Evolutionary conservation across 1,284 basidiomycete genomes (phyloP).

Genomic region (Cerioporus squamosus): DNA sequence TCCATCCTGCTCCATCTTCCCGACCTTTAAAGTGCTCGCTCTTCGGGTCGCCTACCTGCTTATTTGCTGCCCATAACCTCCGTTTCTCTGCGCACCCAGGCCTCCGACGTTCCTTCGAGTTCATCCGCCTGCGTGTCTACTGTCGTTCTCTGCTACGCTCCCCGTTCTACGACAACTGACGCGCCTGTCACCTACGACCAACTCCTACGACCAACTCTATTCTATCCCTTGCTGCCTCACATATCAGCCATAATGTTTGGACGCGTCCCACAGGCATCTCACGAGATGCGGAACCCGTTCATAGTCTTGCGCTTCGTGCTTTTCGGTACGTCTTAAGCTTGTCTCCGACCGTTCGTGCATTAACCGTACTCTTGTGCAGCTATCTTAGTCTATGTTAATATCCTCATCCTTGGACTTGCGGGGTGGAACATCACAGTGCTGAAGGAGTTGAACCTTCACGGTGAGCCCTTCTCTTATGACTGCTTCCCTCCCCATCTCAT

Average conservation of each 20-base stretch:
- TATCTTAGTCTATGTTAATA: constrained; percentile 54
- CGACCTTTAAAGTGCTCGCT: constrained; percentile 12
- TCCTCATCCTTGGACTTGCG: constrained; percentile 57
- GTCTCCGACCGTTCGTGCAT: not conserved
- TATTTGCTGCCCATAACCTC: not conserved
- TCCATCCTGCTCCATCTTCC: constrained; percentile 1
- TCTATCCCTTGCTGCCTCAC: not conserved
- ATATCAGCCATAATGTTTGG: constrained; percentile 17
- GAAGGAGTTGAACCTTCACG: constrained; percentile 33
- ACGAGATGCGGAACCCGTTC: constrained; percentile 44
- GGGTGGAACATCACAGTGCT: constrained; percentile 57
- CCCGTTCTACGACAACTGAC: constrained; percentile 7
- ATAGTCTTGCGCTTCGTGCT: constrained; percentile 58
- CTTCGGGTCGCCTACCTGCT: not conserved
- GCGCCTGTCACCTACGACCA: constrained; percentile 11
- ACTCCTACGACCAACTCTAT: constrained; percentile 11
- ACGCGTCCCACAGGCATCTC: constrained; percentile 3
- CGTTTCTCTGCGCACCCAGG: constrained; percentile 1
- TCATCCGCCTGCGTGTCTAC: constrained; percentile 8
- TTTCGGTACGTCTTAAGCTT: constrained; percentile 50
- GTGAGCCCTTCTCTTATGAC: constrained; percentile 37
- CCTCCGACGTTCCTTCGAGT: constrained; percentile 12
- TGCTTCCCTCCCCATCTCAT: not conserved
- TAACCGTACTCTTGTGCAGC: constrained; percentile 38
- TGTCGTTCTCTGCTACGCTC: constrained; percentile 7